Evolutionary conservation across 2,329 filamentous ascomycete genomes (phyloP).

Genomic region (Neonectria ditissima): DNA sequence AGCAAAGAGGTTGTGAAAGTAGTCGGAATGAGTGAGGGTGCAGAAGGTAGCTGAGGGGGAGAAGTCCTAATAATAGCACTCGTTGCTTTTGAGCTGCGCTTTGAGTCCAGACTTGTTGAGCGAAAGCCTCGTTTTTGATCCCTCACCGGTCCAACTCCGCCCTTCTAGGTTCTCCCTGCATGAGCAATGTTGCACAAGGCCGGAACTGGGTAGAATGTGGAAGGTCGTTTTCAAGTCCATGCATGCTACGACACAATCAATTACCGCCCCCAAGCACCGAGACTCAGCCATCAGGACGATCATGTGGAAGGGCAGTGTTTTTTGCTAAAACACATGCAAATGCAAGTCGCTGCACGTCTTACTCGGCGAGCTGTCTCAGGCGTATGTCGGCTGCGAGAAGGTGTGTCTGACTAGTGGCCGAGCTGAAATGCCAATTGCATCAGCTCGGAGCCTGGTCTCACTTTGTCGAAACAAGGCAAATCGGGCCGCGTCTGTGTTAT

Average conservation of each 20-base stretch:
- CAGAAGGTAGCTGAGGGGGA: not conserved
- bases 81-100: not conserved
- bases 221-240: not conserved
- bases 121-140: not conserved
- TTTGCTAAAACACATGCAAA: not conserved
- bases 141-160: too few species aligned
- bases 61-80: not conserved
- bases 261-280: not conserved
- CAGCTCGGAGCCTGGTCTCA: not conserved
- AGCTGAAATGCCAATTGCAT: not conserved
- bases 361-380: not conserved
- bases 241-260: not conserved
- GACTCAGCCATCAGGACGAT: not conserved
- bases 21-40: not conserved
- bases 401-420: not conserved
- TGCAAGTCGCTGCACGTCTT: not conserved
- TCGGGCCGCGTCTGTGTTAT: not conserved
- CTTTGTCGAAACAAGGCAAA: not conserved
- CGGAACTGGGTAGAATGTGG: not conserved
- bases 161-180: too few species aligned
- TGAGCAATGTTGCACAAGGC: not conserved
- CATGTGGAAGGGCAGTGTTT: not conserved
- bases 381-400: not conserved
- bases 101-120: not conserved
- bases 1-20: not conserved